phyloP scores from a whole-genome alignment of 495 filamentous ascomycete genomes.

The Xylaria flabelliformis region DNA sequence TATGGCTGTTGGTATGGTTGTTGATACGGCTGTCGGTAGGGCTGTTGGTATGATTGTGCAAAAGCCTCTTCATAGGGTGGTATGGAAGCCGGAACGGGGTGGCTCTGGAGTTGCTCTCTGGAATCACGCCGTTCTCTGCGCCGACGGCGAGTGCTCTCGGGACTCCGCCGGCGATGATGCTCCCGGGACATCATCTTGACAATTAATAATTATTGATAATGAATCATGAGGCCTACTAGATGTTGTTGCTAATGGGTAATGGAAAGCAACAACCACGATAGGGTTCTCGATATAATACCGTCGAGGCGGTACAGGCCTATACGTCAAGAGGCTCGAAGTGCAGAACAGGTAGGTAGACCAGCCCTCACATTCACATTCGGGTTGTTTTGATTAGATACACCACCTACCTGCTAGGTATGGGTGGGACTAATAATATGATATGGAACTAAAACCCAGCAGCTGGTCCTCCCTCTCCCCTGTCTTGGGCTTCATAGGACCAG shows the following conservation, averaged over 20 bases:
- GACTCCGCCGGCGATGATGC: slow-evolving; percentile 55
- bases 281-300: slow-evolving; percentile 1
- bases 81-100: slow-evolving; percentile 26
- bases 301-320: slow-evolving; percentile 12
- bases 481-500: neutral
- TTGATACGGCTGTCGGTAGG: slow-evolving; percentile 23
- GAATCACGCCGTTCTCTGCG: slow-evolving; percentile 55
- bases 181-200: slow-evolving; percentile 52
- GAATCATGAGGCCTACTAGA: slow-evolving; percentile 21
- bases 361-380: slow-evolving; percentile 10
- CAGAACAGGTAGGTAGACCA: neutral
- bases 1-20: slow-evolving; percentile 27
- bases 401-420: neutral
- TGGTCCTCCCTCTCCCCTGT: slow-evolving; percentile 4
- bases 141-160: slow-evolving; percentile 55
- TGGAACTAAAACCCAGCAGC: slow-evolving; percentile 18
- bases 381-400: slow-evolving; percentile 24
- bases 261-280: slow-evolving; percentile 7
- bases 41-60: slow-evolving; percentile 40
- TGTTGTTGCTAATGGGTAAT: slow-evolving; percentile 6
- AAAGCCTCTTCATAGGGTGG: slow-evolving; percentile 38
- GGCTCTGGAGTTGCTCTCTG: slow-evolving; percentile 49
- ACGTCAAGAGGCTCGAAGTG: neutral
- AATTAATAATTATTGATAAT: slow-evolving; percentile 18
- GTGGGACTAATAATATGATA: slow-evolving; percentile 17